phyloP scores from a whole-genome alignment of 257 asterid genomes.

The Rauvolfia tetraphylla region DNA sequence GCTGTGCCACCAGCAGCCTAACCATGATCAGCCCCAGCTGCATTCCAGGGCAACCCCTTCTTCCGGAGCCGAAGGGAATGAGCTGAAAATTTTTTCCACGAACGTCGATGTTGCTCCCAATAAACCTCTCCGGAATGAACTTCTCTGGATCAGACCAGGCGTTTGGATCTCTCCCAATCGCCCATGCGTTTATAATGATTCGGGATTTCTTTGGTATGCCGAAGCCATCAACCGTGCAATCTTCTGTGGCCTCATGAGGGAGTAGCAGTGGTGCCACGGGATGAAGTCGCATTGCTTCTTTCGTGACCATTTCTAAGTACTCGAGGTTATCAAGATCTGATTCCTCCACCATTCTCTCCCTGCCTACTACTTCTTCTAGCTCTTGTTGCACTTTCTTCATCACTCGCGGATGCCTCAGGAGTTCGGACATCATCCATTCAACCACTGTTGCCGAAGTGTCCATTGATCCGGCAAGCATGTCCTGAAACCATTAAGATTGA shows the following conservation, averaged over 20 bases:
- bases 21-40: neutral
- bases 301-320: neutral
- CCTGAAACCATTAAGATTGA: neutral
- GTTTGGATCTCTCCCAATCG: neutral
- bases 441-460: neutral
- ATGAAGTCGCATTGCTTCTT: neutral
- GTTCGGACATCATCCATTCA: neutral
- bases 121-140: neutral
- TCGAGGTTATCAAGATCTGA: neutral
- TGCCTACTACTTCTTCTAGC: neutral
- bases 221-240: neutral
- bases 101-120: neutral
- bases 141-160: neutral
- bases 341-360: neutral
- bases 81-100: neutral
- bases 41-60: neutral
- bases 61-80: neutral
- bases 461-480: slow-evolving; percentile 1
- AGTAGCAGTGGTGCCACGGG: neutral
- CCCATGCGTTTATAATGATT: neutral
- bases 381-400: neutral
- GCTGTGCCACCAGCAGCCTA: neutral
- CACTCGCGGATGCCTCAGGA: neutral
- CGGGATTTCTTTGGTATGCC: neutral
- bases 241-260: neutral